phyloP scores from a whole-genome alignment of 2,329 filamentous ascomycete genomes.

The Fusarium sp. region DNA sequence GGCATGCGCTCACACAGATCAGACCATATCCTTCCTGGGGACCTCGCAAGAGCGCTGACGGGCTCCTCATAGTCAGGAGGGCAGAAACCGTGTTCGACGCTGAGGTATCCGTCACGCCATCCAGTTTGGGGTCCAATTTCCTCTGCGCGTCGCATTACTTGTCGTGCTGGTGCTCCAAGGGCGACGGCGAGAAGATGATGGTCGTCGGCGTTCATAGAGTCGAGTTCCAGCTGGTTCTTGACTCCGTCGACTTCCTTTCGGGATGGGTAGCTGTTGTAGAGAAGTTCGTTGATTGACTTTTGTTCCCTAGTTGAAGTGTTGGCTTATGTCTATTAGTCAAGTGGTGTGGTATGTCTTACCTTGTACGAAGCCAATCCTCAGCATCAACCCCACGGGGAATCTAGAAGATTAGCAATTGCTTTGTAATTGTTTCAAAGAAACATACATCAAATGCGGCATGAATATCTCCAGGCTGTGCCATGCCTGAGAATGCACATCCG shows the following conservation, averaged over 20 bases:
- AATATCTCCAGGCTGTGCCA: slow-evolving; percentile 29
- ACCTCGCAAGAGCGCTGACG: slow-evolving; percentile 55
- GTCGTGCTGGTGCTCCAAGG: slow-evolving; percentile 63
- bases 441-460: slow-evolving; percentile 38
- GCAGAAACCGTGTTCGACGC: slow-evolving; percentile 61
- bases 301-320: slow-evolving; percentile 47
- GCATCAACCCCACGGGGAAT: slow-evolving; percentile 58
- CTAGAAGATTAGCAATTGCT: slow-evolving; percentile 34
- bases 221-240: slow-evolving; percentile 54
- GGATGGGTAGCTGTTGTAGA: slow-evolving; percentile 57
- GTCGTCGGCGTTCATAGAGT: slow-evolving; percentile 59
- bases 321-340: background rate
- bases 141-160: slow-evolving; percentile 64
- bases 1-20: slow-evolving; percentile 65
- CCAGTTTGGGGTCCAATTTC: slow-evolving; percentile 62
- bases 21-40: slow-evolving; percentile 64
- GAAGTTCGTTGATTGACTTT: slow-evolving; percentile 59
- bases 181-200: slow-evolving; percentile 62
- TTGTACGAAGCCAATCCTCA: slow-evolving; percentile 58
- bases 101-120: slow-evolving; percentile 56
- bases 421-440: rapidly evolving
- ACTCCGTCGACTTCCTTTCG: slow-evolving; percentile 52
- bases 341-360: slow-evolving; percentile 5
- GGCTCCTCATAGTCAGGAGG: slow-evolving; percentile 62
- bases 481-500: slow-evolving; percentile 32